Percentiles rank a stretch among this genome's conserved stretches.
These are phyloP conservation scores for Ophiostoma pallidulum DNA, from an alignment of 2,329 filamentous ascomycete genomes.

Conservation along the genomic window DNA sequence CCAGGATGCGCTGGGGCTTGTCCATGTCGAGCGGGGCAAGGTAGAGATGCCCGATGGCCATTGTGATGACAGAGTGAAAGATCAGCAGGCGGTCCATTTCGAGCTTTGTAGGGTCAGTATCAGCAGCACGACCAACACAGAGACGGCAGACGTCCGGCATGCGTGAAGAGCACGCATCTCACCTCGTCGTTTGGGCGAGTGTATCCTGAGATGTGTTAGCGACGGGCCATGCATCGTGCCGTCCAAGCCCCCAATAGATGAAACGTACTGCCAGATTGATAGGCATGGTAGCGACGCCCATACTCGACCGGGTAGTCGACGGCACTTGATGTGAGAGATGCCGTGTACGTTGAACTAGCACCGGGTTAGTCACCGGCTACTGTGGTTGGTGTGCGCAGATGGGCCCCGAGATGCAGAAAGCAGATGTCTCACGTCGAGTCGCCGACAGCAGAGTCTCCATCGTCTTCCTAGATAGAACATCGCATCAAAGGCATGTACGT, in stretches of 20 bases:
- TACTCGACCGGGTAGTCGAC: constrained; percentile 24
- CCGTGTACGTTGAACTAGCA: constrained; percentile 17
- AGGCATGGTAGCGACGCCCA: constrained; percentile 29
- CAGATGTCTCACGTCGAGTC: constrained; percentile 1
- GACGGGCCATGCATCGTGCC: neutral
- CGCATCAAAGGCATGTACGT: too few relatives aligned
- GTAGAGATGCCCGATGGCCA: constrained; percentile 6
- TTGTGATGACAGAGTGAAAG: constrained; percentile 10
- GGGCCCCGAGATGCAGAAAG: neutral
- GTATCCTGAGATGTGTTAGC: constrained; percentile 18
- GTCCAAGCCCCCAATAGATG: neutral
- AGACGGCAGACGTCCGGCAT: too few relatives aligned
- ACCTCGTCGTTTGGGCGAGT: constrained; percentile 30
- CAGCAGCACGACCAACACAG: too few relatives aligned
- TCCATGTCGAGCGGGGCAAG: constrained; percentile 9
- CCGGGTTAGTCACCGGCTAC: neutral
- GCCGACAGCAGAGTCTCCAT: constrained; percentile 12
- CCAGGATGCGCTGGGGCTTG: constrained; percentile 9
- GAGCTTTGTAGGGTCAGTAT: neutral
- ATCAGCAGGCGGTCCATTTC: constrained; percentile 16
- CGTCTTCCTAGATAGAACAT: neutral
- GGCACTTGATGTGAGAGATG: constrained; percentile 23
- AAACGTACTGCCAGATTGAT: constrained; percentile 23
- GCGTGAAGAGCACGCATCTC: too few relatives aligned
- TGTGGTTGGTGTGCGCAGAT: too few relatives aligned